Evolutionary conservation across 164 flowering plant species (phyloP), one percentile per base, ranked within the genome.

Genomic region (Aristolochia contorta): DNA sequence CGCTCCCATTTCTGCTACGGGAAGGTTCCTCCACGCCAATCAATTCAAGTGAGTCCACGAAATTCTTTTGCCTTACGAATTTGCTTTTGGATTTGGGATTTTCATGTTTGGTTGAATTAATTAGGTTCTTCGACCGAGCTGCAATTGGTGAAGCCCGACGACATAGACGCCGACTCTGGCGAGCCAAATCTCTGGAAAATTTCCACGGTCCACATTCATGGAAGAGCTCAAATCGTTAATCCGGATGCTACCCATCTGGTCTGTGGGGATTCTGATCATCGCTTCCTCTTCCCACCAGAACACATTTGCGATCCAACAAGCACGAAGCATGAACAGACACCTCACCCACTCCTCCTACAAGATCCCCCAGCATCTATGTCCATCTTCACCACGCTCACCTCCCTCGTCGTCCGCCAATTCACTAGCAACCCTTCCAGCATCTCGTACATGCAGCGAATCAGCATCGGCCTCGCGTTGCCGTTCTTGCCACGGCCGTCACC

Each of bases 391-490:
- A 69, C 61, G 56, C 68, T 8, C 72, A 64, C 65, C 61, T 69
- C 64, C 21, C 72, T 68, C 9, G 3, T 48, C 30, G 27, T 10
- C 23, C 30, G 67, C 20, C 57, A 54, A 7, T 48, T 57, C 32
- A 55, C 64, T 32, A 50, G 55, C 19, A 47, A 63, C n/a, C 63
- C 63, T 18, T 1, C 23, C 2, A 62, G 63, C 15, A 54, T 58
- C 47, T 45, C 68, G 4, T 59, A 48, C 54, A 56, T 69, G 18
- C 72, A 54, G 19, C 45, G 72, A 12, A 69, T 68, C 62, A 62
- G 71, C 46, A 67, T 82, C 12, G 85, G 89, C 19, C 71, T 79
- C 10, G 46, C 0, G 30, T 83, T 21, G 64, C 65, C 71, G 75
- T 83, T 2, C 5, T 80, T 0, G 78, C 81, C 24, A 77, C 86